Evolutionary conservation across 2,329 filamentous ascomycete species (phyloP), one percentile per base, ranked within the genome.

Genomic region (Beauveria bassiana): DNA sequence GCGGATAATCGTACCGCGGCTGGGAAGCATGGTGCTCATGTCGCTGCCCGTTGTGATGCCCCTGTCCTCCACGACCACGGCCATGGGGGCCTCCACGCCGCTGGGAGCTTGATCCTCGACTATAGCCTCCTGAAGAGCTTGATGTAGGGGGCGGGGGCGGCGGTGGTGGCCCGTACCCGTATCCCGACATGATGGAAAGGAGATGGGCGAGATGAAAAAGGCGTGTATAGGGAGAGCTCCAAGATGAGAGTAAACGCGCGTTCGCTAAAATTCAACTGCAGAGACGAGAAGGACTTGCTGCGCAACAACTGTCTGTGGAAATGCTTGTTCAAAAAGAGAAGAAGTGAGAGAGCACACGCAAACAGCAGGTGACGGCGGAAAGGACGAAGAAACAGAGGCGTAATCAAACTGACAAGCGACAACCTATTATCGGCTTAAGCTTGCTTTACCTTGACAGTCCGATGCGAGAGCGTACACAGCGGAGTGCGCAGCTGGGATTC

Each of bases 121-220:
- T 69, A 61, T 80, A 81, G 40, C 70, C 72, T 61, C 70, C 49
- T 16, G 49, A 31, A 18, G 38, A 43, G 50, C 69, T 65, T 34
- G 70, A 68, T 7, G 68, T 63, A 45, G 72, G 68, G 49, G 69
- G 79, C 5, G 80, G 79, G 14, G 34, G 34, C 24, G 80, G 79
- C 14, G 80, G 80, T 61, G 80, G 79, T 24, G 79, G 80, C n/a
- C 76, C 80, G 74, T 83, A 83, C 59, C 77, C 79, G 73, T 83
- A 83, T 38, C 72, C 70, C 24, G 80, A 75, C 80, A 82, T 82
- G 55, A 61, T 62, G 63, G n/a, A 24, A 9, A 31, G 7, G 22
- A 28, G 31, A 38, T 5, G 16, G n/a, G 46, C 8, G n/a, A 46
- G 34, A 20, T 16, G 14, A 38, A 26, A n/a, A 12, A 24, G 22